Conservation (phyloP, 805 yeast genomes). For the Barnettozyma salicaria region DNA sequence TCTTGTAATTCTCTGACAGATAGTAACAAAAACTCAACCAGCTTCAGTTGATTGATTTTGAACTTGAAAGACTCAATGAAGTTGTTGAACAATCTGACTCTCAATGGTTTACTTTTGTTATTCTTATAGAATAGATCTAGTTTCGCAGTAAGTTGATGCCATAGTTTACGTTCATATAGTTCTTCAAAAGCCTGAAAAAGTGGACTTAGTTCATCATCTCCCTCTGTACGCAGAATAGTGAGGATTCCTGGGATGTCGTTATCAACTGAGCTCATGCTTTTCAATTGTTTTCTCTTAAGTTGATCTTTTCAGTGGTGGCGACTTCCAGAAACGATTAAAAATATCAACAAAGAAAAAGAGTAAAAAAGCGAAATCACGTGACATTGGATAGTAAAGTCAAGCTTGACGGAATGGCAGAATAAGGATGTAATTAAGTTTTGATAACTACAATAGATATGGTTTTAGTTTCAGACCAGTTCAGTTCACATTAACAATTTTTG, state of each 20-base stretch:
- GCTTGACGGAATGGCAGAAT: too few species aligned
- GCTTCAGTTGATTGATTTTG: constrained; percentile 72
- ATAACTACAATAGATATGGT: too few species aligned
- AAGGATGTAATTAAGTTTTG: too few species aligned
- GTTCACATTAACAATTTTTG: too few species aligned
- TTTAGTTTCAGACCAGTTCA: too few species aligned
- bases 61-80: constrained; percentile 63
- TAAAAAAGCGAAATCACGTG: too few species aligned
- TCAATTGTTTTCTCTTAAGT: background rate
- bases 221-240: constrained; percentile 53
- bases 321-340: background rate
- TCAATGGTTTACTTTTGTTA: constrained; percentile 45
- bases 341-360: too few species aligned
- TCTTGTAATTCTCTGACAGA: constrained; percentile 41
- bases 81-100: constrained; percentile 61
- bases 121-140: constrained; percentile 55
- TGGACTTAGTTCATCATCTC: constrained; percentile 58
- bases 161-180: constrained; percentile 78
- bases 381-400: too few species aligned
- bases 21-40: constrained; percentile 64
- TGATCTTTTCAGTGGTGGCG: constrained; percentile 12
- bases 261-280: constrained; percentile 6
- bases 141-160: constrained; percentile 85
- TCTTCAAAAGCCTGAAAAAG: constrained; percentile 72
- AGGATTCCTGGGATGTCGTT: constrained; percentile 24